Evolutionary conservation across 2,329 filamentous ascomycete species (phyloP), one percentile per base, ranked within the genome.

Genomic region (Alternaria sp.): DNA sequence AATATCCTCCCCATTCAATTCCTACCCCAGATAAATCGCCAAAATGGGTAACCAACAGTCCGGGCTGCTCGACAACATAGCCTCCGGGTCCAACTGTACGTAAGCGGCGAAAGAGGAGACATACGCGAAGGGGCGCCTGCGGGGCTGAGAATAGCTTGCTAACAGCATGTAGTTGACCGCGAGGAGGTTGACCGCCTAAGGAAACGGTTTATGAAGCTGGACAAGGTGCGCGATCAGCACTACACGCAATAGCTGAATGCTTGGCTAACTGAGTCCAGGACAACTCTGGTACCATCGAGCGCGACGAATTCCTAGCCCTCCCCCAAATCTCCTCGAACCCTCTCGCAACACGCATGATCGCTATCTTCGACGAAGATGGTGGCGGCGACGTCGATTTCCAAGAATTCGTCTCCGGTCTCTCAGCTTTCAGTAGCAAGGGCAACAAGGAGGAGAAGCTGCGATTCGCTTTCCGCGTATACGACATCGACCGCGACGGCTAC

Each of bases 381-480:
- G 95, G 96, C 73, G 96, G 96, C 76, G 93, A 97, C 75, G 96
- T 99, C 74, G 96, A 99, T 81, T 99, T 99, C 82, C 93, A 98
- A 79, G 96, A 99, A 82, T 99, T 99, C 80, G 96, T 99, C 10
- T 93, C 93, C 1, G 96, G 96, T 5, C 88, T 99, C 51, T 95
- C 91, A 71, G 96, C 96, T 44, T 99, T 99, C 86, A 96, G 92
- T 79, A 94, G 91, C 83, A 98, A 97, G 84, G 96, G 96, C 66
- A 97, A 98, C 85, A 98, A 99, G 86, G 93, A 97, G 83, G 95
- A 99, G 84, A 99, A 99, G 86, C 87, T 98, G 69, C 90, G 89
- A 58, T 99, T 99, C 78, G 96, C 96, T 47, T 99, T 99, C 88
- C 97, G 97, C 82, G 96, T 99, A 65, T 99, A 99, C 86, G 96